Evolutionary conservation across 306 rosid genomes (phyloP).

Genomic region (Macrotyloma uniflorum): DNA sequence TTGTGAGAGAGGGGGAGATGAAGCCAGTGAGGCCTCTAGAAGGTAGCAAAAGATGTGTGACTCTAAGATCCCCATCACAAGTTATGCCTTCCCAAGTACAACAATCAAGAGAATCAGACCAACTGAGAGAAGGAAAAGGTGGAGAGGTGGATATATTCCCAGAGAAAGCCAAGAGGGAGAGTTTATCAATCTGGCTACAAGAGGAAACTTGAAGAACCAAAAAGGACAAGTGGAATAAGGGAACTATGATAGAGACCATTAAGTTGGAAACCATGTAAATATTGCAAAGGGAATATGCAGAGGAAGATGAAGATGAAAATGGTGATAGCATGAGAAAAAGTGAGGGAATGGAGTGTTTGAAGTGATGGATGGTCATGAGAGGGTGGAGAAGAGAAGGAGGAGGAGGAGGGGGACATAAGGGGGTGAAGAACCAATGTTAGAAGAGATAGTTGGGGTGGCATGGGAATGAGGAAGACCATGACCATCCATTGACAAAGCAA

Average conservation of each 20-base stretch:
- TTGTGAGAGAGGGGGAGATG: constrained; percentile 45
- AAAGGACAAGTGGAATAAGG: constrained; percentile 35
- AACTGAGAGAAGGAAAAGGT: constrained; percentile 47
- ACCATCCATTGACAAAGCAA: constrained; percentile 50
- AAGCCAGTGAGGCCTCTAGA: constrained; percentile 59
- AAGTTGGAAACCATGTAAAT: constrained; percentile 37
- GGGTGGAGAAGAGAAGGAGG: constrained; percentile 15
- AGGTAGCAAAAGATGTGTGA: constrained; percentile 54
- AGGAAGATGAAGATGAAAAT: neutral
- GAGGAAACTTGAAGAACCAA: constrained; percentile 44
- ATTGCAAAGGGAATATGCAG: neutral
- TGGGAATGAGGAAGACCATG: constrained; percentile 44
- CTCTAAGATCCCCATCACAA: constrained; percentile 55
- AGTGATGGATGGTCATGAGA: constrained; percentile 27
- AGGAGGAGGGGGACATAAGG: constrained; percentile 40
- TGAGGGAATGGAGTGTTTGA: neutral
- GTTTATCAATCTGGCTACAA: constrained; percentile 57
- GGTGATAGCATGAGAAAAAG: constrained; percentile 29
- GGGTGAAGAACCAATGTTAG: constrained; percentile 42
- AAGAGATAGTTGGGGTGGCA: constrained; percentile 46
- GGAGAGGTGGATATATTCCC: constrained; percentile 38
- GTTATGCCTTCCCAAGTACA: constrained; percentile 78
- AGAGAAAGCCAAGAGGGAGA: constrained; percentile 56
- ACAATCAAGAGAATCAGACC: constrained; percentile 72
- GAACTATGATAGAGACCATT: constrained; percentile 29